phyloP scores from a whole-genome alignment of 2,329 filamentous ascomycete genomes.

The Neofusicoccum sp. region DNA sequence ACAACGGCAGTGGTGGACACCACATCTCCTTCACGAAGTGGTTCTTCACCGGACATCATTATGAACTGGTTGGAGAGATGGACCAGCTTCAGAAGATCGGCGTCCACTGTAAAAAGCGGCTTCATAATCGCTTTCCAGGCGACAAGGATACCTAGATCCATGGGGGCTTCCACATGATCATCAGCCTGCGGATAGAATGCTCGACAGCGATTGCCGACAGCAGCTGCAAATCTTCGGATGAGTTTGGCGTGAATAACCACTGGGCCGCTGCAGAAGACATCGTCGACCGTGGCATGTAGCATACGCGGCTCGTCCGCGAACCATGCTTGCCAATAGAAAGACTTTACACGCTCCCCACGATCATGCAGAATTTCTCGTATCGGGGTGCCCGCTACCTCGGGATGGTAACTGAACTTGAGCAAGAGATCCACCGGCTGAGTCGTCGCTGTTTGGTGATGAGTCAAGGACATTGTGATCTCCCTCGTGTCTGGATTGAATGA shows the following conservation, averaged over 20 bases:
- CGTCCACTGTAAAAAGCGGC: slow-evolving; percentile 20
- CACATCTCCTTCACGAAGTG: slow-evolving; percentile 21
- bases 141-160: slow-evolving; percentile 40
- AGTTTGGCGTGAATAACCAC: background rate
- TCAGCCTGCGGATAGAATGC: background rate
- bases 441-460: background rate
- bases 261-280: background rate
- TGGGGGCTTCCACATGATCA: slow-evolving; percentile 17
- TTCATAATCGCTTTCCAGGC: slow-evolving; percentile 35
- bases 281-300: background rate
- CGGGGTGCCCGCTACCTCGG: background rate
- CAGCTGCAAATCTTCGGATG: background rate
- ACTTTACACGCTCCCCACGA: background rate
- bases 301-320: background rate
- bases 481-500: background rate
- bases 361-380: background rate
- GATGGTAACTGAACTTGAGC: background rate
- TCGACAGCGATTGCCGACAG: background rate
- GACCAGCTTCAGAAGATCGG: slow-evolving; percentile 24
- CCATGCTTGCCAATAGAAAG: slow-evolving; percentile 2
- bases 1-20: slow-evolving; percentile 19
- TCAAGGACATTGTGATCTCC: background rate
- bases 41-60: slow-evolving; percentile 17
- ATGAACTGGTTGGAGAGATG: slow-evolving; percentile 24
- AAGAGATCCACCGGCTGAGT: background rate